Percentiles rank a stretch among this genome's conserved stretches.
Conservation (phyloP, 192 early-diverging fungal species). For the Neocallimastix lanati region DNA sequence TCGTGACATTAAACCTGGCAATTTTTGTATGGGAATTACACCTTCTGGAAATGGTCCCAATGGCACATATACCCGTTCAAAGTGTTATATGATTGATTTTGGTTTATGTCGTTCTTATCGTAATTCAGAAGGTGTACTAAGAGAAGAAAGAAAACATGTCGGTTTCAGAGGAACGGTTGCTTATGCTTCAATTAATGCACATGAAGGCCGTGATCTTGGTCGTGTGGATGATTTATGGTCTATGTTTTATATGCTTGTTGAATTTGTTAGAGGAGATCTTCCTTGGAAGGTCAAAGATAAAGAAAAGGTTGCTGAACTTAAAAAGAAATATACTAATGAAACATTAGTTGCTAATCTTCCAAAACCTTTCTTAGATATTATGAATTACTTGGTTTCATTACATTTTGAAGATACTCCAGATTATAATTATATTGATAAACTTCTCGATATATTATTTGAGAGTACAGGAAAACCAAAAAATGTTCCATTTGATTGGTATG, state of each 20-base stretch:
- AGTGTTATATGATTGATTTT: conserved; percentile 29
- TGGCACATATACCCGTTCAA: not conserved
- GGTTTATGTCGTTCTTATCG: conserved; percentile 21
- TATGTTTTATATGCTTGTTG: conserved; percentile 30
- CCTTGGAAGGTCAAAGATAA: conserved; percentile 38
- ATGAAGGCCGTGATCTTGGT: conserved; percentile 17
- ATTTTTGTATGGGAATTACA: not conserved
- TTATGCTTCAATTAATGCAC: conserved; percentile 27
- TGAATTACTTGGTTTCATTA: conserved; percentile 7
- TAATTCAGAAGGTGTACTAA: conserved; percentile 6
- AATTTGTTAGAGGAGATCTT: conserved; percentile 22
- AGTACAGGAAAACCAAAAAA: conserved; percentile 1
- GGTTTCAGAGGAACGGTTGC: conserved; percentile 36
- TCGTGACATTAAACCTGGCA: conserved; percentile 34
- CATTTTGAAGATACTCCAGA: conserved; percentile 13
- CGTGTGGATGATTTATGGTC: conserved; percentile 39
- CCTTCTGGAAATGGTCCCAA: not conserved
- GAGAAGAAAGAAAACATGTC: conserved; percentile 20
- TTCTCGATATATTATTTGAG: conserved; percentile 7
- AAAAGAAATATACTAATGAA: not conserved
- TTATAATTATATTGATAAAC: conserved; percentile 8
- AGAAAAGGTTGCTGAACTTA: conserved; percentile 5
- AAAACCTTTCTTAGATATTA: conserved; percentile 3
- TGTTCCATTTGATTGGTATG: conserved; percentile 12
- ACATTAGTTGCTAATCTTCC: conserved; percentile 10